Evolutionary conservation across 805 yeast species (phyloP), one percentile per base, ranked within the genome.

Genomic region (Ogataea methylovora): DNA sequence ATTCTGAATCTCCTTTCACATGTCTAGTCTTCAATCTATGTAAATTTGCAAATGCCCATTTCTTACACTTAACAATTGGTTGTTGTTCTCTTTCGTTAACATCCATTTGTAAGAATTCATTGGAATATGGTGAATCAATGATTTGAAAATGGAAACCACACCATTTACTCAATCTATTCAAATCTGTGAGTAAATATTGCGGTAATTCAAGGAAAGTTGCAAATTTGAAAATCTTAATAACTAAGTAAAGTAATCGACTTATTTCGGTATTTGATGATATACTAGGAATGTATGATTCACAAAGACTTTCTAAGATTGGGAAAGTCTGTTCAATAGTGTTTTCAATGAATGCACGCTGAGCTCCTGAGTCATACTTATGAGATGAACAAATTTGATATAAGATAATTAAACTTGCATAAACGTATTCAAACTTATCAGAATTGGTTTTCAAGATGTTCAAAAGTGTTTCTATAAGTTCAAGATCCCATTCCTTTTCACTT

Each of bases 41-140:
- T 27, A 88, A 55, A 53, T 84, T 84, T 17, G 84, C 85, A 51
- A 78, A 76, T 1, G 92, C 71, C 96, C 97, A 87, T 54, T 90
- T 88, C 59, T 70, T 82, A 48, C 74, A 73, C 56, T 73, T 87
- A 53, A 60, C 72, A 72, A 76, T 73, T 33, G 71, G 76, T 43
- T 72, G 65, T 10, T 51, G 37, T 30, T 56, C 61, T 32, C 69
- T 65, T 24, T 71, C 77, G 16, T 67, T 60, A 34, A 71, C 74
- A 13, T 68, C 44, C 16, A 63, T 61, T 29, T 60, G 33, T n/a
- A 24, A 12, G 4, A 17, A 11, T 14, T 17, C 8, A 11, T 22
- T 8, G 4, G 6, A 12, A 21, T 24, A 12, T 17, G 15, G 23
- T 4, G 13, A 8, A 24, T 68, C 67, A 30, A 83, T 73, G 15